Evolutionary conservation across 768 basidiomycete species (phyloP), one percentile per base, ranked within the genome.

Genomic region (Pleurotus platypus): DNA sequence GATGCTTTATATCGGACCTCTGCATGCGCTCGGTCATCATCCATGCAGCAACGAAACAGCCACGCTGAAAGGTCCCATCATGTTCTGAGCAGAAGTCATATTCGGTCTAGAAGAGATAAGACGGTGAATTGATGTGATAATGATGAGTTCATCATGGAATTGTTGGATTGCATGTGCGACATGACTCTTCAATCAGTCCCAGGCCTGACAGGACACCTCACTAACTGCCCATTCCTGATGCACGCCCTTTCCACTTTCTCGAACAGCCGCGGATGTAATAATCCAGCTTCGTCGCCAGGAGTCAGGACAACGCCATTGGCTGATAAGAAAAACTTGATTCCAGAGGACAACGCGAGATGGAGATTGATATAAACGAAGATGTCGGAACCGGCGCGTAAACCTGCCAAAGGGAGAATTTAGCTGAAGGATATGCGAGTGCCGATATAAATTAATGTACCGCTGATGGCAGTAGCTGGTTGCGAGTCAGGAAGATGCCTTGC

Each of bases 261-360:
- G 69, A 91, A 92, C 62, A 80, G 82, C 15, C 75, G 66, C 6
- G 80, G 77, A 4, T 69, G 59, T 1, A 92, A 65, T 47, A 76
- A 70, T 1, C 90, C 90, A 4, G 67, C 50, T n/a, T 67, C 71
- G 57, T 88, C 70, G 3, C 90, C 90, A 12, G 80, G 78, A 0
- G 85, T 86, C 2, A 92, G 77, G 12, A 91, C 75, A 45, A 92
- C 89, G 5, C 83, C 86, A 60, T 89, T 90, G 5, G 72, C 63
- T 3, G 87, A 87, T 3, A 84, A 66, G 66, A 76, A 82, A 47
- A 92, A 83, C 46, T 69, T 69, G 66, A 84, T 70, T 9, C 84
- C 85, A 1, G 73, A 74, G 15, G 71, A 73, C 49, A 84, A 65
- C 0, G 81, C 83, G 49, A 76, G 78, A 12, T 75, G 70, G 5